Percentiles rank a stretch among this genome's conserved stretches.
phyloP scores from a whole-genome alignment of 768 basidiomycete genomes.

The Suillus clintonianus region DNA sequence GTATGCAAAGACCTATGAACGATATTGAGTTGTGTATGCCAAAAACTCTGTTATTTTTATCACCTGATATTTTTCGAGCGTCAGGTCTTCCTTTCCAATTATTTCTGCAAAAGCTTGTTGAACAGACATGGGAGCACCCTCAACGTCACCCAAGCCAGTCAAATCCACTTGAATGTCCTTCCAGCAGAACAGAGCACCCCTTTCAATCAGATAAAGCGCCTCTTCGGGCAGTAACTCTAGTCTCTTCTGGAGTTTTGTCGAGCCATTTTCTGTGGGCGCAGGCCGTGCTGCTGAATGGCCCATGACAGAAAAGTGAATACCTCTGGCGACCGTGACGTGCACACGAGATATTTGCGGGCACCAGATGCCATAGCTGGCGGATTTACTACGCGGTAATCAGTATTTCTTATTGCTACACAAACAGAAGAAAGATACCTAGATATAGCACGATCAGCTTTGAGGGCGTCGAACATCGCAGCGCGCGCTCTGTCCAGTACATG shows the following conservation, averaged over 20 bases:
- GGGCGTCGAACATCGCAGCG: conserved; percentile 83
- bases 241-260: conserved; percentile 55
- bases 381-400: conserved; percentile 52
- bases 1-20: conserved; percentile 82
- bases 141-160: conserved; percentile 39
- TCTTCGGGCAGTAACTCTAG: conserved; percentile 94
- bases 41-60: conserved; percentile 14
- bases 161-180: conserved; percentile 42
- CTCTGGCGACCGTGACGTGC: conserved; percentile 71
- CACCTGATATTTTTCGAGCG: conserved; percentile 89
- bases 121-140: conserved; percentile 82
- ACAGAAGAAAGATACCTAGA: conserved; percentile 53
- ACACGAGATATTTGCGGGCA: conserved; percentile 62
- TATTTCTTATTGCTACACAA: not conserved
- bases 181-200: conserved; percentile 87
- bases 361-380: conserved; percentile 82
- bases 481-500: conserved; percentile 81
- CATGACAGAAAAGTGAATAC: conserved; percentile 80
- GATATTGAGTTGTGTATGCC: not conserved
- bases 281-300: conserved; percentile 74
- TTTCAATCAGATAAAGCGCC: conserved; percentile 88
- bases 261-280: conserved; percentile 32
- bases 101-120: conserved; percentile 89
- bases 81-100: conserved; percentile 76
- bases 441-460: conserved; percentile 72